These are phyloP conservation scores for Stramenopiles sp. DNA, from an alignment of 352 stramenopile species.

Conservation along the genomic window DNA sequence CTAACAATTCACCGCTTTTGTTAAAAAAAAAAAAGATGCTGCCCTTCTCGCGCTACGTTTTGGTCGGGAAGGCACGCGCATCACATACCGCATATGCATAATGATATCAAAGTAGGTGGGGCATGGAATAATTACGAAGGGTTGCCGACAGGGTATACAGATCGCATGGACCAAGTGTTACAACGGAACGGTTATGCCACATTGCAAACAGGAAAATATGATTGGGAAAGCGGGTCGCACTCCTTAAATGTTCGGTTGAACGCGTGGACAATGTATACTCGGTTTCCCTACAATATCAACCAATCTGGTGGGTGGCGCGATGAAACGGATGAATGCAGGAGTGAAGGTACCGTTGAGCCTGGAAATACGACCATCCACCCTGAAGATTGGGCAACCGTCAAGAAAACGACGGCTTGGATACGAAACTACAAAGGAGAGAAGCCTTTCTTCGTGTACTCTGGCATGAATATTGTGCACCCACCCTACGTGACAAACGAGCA, in stretches of 20 bases:
- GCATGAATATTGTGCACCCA: constrained; percentile 25
- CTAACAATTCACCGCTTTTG: no score
- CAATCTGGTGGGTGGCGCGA: constrained; percentile 15
- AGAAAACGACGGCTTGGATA: constrained; percentile 19
- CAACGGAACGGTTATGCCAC: constrained; percentile 11
- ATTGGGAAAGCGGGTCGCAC: constrained; percentile 19
- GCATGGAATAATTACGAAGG: constrained; percentile 27
- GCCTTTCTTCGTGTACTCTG: constrained; percentile 24
- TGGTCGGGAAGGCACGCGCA: constrained; percentile 26
- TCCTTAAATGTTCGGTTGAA: constrained; percentile 15
- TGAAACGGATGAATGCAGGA: constrained; percentile 13
- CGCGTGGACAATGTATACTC: constrained; percentile 20
- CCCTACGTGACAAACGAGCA: constrained; percentile 21
- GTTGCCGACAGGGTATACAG: constrained; percentile 16
- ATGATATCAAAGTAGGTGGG: constrained; percentile 11
- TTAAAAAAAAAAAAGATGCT: no score
- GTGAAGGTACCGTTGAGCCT: constrained; percentile 14
- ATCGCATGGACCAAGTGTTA: constrained; percentile 15
- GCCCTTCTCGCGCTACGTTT: constrained; percentile 22
- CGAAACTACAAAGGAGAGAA: background rate
- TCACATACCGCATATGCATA: constrained; percentile 18
- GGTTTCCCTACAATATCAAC: constrained; percentile 22
- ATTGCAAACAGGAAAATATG: constrained; percentile 16
- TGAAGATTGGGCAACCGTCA: constrained; percentile 18
- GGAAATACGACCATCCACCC: constrained; percentile 7